Evolutionary conservation across 345 rosid species (phyloP).

Genomic region (Corchorus olitorius): DNA sequence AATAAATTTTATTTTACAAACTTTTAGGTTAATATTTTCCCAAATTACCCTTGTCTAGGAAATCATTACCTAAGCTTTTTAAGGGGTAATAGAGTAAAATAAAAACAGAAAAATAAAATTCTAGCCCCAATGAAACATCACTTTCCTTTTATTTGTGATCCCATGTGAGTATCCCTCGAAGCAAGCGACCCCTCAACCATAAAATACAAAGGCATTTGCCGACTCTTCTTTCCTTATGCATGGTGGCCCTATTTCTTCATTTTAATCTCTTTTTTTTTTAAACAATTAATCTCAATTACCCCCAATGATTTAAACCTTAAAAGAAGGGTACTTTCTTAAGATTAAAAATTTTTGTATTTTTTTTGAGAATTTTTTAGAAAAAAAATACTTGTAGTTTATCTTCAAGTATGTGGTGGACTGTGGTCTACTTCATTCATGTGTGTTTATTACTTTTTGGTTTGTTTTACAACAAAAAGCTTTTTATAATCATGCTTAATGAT

Average conservation of each 20-base stretch:
- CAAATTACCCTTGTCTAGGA: neutral
- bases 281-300: slow-evolving; percentile 6
- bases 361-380: neutral
- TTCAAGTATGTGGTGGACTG: slow-evolving; percentile 14
- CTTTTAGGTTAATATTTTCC: neutral
- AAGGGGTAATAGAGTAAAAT: slow-evolving; percentile 26
- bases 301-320: neutral
- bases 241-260: slow-evolving; percentile 23
- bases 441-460: slow-evolving; percentile 6
- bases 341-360: neutral
- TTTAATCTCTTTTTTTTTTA: slow-evolving; percentile 13
- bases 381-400: slow-evolving; percentile 23
- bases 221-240: slow-evolving; percentile 8
- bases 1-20: neutral
- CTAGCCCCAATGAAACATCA: slow-evolving; percentile 30
- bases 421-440: slow-evolving; percentile 23
- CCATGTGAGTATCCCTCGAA: slow-evolving; percentile 65
- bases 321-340: neutral
- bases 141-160: slow-evolving; percentile 46
- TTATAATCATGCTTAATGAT: slow-evolving; percentile 38
- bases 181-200: slow-evolving; percentile 47
- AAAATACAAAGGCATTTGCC: slow-evolving; percentile 31
- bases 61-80: neutral
- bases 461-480: neutral
- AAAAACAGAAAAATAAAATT: neutral